Evolutionary conservation across 192 early-diverging fungal species (phyloP).

Genomic region (Coemansia sp.): DNA sequence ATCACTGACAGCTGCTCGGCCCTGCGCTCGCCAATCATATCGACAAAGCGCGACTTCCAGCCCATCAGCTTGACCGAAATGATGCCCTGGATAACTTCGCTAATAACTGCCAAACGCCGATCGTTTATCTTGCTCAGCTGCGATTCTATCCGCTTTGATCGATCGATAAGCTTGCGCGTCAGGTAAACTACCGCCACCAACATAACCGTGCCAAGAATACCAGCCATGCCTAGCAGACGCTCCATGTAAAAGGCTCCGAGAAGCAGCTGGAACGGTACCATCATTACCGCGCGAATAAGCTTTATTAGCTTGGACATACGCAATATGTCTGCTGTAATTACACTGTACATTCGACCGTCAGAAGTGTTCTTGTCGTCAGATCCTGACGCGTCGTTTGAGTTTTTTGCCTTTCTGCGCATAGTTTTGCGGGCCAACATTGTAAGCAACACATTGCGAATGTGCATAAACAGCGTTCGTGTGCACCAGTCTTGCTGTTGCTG

Average conservation of each 20-base stretch:
- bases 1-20: slow-evolving; percentile 59
- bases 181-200: slow-evolving; percentile 62
- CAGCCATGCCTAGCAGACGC: slow-evolving; percentile 72
- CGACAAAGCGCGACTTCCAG: slow-evolving; percentile 72
- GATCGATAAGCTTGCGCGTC: slow-evolving; percentile 49
- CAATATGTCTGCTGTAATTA: slow-evolving; percentile 65
- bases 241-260: slow-evolving; percentile 69
- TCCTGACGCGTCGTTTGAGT: background rate
- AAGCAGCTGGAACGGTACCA: slow-evolving; percentile 62
- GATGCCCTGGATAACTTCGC: slow-evolving; percentile 82
- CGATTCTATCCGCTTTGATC: slow-evolving; percentile 56
- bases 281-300: slow-evolving; percentile 56
- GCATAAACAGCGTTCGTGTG: slow-evolving; percentile 60
- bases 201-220: slow-evolving; percentile 67
- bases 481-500: slow-evolving; percentile 65
- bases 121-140: slow-evolving; percentile 62
- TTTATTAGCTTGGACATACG: slow-evolving; percentile 57
- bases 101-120: slow-evolving; percentile 70
- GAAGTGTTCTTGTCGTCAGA: background rate
- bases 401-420: slow-evolving; percentile 33
- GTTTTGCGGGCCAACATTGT: slow-evolving; percentile 65
- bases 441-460: slow-evolving; percentile 58
- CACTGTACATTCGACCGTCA: slow-evolving; percentile 63
- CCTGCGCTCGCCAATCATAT: slow-evolving; percentile 61
- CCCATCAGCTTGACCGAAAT: slow-evolving; percentile 88